Evolutionary conservation across 2,329 filamentous ascomycete species (phyloP), one percentile per base, ranked within the genome.

Genomic region (Fusarium torulosum): DNA sequence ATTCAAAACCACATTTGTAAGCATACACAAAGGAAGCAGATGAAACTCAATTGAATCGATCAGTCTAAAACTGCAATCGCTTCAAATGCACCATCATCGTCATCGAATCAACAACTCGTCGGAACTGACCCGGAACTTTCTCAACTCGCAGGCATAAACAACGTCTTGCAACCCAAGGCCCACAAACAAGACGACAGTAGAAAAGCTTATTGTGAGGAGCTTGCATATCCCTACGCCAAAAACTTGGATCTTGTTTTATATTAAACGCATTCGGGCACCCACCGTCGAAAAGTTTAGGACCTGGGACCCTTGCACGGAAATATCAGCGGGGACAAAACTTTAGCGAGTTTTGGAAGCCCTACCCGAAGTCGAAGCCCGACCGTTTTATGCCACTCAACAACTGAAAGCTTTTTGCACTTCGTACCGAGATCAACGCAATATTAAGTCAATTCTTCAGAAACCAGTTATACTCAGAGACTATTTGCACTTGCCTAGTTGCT

Each of bases 201-300:
- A 40, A 44, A 57, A 45, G 17, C 17, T 58, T 50, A 49, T 37
- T 47, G 6, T 43, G 21, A 15, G 33, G 21, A 31, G 23, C 17
- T 40, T 37, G 38, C 25, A 21, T 31, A 42, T 35, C 15, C 40
- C 9, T 23, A 19, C 23, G n/a, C 31, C 21, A n/a, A n/a, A 43
- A 63, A 45, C 51, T 41, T 45, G 59, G 51, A 35, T 58, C 33
- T 63, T 33, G 25, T 63, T 63, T 63, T 51, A 41, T 3, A 63
- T 63, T 63, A 21, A 35, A 45, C 19, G 31, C 17, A 21, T 9
- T 38, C 17, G 13, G 20, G 59, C 53, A 29, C 23, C 44, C 51
- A 63, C 44, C 31, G 31, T 38, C 31, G 14, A 46, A 37, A 37
- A 59, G 46, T 47, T 13, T 46, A 35, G 43, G 59, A 25, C 59